Percentiles rank a stretch among this genome's conserved stretches.
Conservation (phyloP, 495 filamentous ascomycete genomes). For the Aspergillus bridgeri region DNA sequence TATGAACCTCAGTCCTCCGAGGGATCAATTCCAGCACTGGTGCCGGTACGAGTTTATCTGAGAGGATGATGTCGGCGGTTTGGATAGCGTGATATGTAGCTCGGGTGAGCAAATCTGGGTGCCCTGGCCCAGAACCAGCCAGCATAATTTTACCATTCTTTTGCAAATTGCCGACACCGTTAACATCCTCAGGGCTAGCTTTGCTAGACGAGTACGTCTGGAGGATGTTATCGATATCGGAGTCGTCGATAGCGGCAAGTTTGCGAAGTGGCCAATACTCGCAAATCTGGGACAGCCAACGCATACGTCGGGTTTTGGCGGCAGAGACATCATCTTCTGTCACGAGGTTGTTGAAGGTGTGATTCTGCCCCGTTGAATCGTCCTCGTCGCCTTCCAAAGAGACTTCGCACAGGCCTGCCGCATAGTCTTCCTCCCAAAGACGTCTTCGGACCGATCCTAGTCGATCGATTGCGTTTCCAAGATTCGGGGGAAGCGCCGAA, state of each 20-base stretch:
- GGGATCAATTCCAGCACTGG: constrained; percentile 86
- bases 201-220: constrained; percentile 54
- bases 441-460: constrained; percentile 72
- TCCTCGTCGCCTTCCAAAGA: constrained; percentile 65
- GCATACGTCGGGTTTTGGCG: constrained; percentile 74
- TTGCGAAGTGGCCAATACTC: constrained; percentile 95
- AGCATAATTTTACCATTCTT: constrained; percentile 71
- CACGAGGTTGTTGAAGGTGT: constrained; percentile 81
- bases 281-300: constrained; percentile 94
- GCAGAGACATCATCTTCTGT: constrained; percentile 68
- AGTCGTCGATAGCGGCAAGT: constrained; percentile 73
- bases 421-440: constrained; percentile 77
- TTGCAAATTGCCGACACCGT: constrained; percentile 17
- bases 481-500: constrained; percentile 67
- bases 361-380: constrained; percentile 77
- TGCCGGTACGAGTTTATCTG: constrained; percentile 92
- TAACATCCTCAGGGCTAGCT: constrained; percentile 18
- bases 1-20: constrained; percentile 81
- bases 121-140: constrained; percentile 88
- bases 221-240: constrained; percentile 71
- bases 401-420: constrained; percentile 43
- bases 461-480: constrained; percentile 78
- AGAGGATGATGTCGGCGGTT: constrained; percentile 80
- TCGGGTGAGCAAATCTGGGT: constrained; percentile 84
- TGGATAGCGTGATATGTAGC: constrained; percentile 87